These are phyloP conservation scores for Fusarium mundagurra DNA, from an alignment of 2,329 filamentous ascomycete genomes.

Conservation along the genomic window DNA sequence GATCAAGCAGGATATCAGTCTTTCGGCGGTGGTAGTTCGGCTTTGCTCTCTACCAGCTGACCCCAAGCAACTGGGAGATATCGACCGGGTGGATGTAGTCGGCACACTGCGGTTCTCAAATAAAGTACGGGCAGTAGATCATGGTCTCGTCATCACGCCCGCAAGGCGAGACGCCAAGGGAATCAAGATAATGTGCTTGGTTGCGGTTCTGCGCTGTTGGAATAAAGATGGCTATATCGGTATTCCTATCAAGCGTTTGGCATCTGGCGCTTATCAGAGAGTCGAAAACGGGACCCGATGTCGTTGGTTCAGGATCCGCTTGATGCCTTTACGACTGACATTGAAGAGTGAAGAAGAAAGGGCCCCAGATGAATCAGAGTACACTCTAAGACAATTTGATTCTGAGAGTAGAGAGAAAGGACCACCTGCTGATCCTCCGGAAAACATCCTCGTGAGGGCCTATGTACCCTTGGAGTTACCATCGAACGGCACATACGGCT, in stretches of 20 bases:
- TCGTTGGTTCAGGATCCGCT: slow-evolving; percentile 4
- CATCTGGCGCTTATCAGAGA: background rate
- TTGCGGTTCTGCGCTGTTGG: slow-evolving; percentile 2
- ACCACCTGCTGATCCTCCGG: slow-evolving; percentile 11
- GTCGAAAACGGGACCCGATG: slow-evolving; percentile 11
- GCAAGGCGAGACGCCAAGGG: slow-evolving; percentile 8
- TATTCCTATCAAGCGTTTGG: slow-evolving; percentile 7
- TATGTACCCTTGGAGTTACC: slow-evolving; percentile 1
- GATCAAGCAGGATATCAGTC: slow-evolving; percentile 1
- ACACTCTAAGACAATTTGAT: slow-evolving; percentile 5
- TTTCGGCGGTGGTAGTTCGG: background rate
- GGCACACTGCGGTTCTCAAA: slow-evolving; percentile 3
- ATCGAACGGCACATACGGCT: background rate
- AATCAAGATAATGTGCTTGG: slow-evolving; percentile 7
- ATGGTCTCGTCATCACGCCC: slow-evolving; percentile 1
- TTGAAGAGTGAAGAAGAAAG: background rate
- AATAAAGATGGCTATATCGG: slow-evolving; percentile 15
- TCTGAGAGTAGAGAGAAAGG: slow-evolving; percentile 1
- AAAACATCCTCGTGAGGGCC: background rate
- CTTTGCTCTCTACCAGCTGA: slow-evolving; percentile 1
- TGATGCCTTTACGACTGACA: slow-evolving; percentile 7
- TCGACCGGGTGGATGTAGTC: slow-evolving; percentile 1
- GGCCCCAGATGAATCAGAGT: background rate
- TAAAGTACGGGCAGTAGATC: slow-evolving; percentile 2
- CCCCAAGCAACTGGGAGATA: background rate